phyloP scores from a whole-genome alignment of 495 filamentous ascomycete species.

The Tuber brumale region DNA sequence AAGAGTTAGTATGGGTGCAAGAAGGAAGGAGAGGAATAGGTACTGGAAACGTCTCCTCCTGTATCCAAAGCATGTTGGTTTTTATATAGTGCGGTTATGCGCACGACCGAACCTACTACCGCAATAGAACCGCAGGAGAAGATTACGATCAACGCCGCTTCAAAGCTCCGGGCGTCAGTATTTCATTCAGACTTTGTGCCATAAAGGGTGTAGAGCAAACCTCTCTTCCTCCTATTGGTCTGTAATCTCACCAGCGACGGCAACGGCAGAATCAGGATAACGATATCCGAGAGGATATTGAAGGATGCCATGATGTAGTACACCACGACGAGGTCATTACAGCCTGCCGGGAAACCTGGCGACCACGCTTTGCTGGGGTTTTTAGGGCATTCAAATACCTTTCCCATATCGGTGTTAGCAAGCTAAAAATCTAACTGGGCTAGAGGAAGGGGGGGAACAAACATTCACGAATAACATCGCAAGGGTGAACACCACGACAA shows the following conservation, averaged over 20 bases:
- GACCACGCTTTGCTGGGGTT: slow-evolving; percentile 22
- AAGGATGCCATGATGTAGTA: slow-evolving; percentile 32
- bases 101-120: slow-evolving; percentile 37
- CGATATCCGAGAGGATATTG: slow-evolving; percentile 33
- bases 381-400: slow-evolving; percentile 30
- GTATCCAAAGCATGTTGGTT: slow-evolving; percentile 12
- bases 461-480: slow-evolving; percentile 37
- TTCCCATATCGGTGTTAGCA: not conserved
- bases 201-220: not conserved
- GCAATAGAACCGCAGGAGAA: slow-evolving; percentile 34
- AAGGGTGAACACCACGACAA: slow-evolving; percentile 28
- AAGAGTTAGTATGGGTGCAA: slow-evolving; percentile 14
- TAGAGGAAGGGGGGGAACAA: not conserved
- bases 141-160: slow-evolving; percentile 21
- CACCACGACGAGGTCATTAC: slow-evolving; percentile 23
- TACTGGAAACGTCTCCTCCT: slow-evolving; percentile 22
- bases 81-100: slow-evolving; percentile 36
- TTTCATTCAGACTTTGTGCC: not conserved
- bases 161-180: not conserved
- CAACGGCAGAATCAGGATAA: slow-evolving; percentile 28
- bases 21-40: not conserved
- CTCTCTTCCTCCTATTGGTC: slow-evolving; percentile 24
- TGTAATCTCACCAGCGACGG: slow-evolving; percentile 25
- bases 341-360: slow-evolving; percentile 22
- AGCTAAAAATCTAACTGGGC: not conserved